Conservation (phyloP, 768 basidiomycete species). For the Lentinula aciculospora region DNA sequence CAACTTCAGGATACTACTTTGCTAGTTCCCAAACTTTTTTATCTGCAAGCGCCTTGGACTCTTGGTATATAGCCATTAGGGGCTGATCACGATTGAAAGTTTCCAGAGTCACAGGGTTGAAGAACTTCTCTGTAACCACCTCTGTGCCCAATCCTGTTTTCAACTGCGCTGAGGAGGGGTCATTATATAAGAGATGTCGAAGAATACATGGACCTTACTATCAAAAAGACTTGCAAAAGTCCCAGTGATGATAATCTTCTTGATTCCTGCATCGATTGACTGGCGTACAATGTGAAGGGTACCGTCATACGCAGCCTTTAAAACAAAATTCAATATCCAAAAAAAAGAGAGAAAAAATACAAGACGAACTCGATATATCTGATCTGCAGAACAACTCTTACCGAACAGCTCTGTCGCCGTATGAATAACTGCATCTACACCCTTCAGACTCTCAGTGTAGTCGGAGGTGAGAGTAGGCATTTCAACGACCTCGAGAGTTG, state of each 20-base stretch:
- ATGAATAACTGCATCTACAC: conserved; percentile 10
- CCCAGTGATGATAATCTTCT: conserved; percentile 17
- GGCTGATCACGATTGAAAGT: conserved; percentile 7
- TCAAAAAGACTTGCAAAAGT: conserved; percentile 14
- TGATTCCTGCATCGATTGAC: conserved; percentile 16
- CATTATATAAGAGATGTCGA: neutral
- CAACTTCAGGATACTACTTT: conserved; percentile 11
- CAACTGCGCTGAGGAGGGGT: neutral
- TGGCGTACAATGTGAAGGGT: conserved; percentile 21
- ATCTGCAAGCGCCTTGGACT: conserved; percentile 10
- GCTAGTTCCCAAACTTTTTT: conserved; percentile 12
- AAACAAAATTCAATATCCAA: neutral
- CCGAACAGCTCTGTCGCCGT: conserved; percentile 9
- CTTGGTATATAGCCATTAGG: conserved; percentile 5
- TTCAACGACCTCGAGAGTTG: conserved; percentile 7
- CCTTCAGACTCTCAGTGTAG: neutral
- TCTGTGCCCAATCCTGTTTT: neutral
- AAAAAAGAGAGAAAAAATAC: neutral
- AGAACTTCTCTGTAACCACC: neutral
- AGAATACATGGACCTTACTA: neutral
- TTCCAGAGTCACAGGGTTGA: conserved; percentile 7
- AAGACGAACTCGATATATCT: conserved; percentile 4
- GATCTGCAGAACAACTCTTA: neutral
- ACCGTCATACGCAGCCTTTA: conserved; percentile 19
- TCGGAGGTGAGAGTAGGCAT: conserved; percentile 1